These are phyloP conservation scores for Coelastrella sp. DNA, from an alignment of 139 green algal species.

Conservation along the genomic window DNA sequence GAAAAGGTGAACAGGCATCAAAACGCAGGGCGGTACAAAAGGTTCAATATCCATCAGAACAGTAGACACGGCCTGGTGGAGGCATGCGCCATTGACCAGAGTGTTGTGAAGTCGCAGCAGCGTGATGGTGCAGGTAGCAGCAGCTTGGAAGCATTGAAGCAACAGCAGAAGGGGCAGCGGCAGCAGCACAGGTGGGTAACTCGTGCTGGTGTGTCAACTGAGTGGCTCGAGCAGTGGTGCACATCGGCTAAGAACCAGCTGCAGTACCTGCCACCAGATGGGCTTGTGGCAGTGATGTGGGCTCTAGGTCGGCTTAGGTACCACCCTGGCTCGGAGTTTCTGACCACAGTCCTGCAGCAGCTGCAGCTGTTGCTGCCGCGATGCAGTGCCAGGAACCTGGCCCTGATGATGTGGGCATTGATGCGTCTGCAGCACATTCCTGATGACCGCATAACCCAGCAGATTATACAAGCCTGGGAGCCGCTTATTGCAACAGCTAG, in stretches of 20 bases:
- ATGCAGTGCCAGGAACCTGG: slow-evolving; percentile 11
- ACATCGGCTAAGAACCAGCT: background rate
- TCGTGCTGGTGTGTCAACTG: background rate
- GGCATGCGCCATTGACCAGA: background rate
- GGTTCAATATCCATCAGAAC: background rate
- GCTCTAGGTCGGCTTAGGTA: slow-evolving; percentile 20
- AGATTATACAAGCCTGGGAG: background rate
- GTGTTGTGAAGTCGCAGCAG: background rate
- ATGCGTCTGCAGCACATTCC: slow-evolving; percentile 26
- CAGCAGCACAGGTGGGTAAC: slow-evolving; percentile 12
- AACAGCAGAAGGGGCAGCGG: background rate
- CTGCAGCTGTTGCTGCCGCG: background rate
- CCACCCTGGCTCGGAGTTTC: slow-evolving; percentile 1
- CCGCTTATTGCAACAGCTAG: slow-evolving; percentile 5
- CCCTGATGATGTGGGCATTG: slow-evolving; percentile 40
- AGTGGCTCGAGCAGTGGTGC: slow-evolving; percentile 20
- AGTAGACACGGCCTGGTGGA: background rate
- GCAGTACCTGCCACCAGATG: background rate
- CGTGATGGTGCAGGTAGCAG: background rate
- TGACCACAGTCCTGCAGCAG: background rate
- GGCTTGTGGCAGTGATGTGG: slow-evolving; percentile 41
- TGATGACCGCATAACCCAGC: background rate
- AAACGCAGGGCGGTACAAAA: background rate
- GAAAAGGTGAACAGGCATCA: background rate
- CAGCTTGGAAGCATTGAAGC: background rate